Conservation (phyloP, 2,329 filamentous ascomycete genomes). For the Neonectria faginata region DNA sequence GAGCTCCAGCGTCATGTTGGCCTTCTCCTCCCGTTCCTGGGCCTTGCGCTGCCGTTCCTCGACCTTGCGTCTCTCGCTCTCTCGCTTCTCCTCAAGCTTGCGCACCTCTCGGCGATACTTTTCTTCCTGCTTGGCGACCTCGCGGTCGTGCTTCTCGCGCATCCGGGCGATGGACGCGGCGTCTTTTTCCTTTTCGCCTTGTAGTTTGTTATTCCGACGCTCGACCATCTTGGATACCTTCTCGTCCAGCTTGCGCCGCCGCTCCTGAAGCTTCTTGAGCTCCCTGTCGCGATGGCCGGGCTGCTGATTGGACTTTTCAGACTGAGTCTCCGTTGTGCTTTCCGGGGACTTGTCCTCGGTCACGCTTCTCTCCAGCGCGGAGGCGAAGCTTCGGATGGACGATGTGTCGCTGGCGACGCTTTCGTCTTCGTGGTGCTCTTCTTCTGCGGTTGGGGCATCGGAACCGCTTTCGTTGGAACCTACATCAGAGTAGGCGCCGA, state of each 20-base stretch:
- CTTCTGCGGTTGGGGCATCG: slow-evolving; percentile 37
- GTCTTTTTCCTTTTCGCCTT: slow-evolving; percentile 63
- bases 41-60: slow-evolving; percentile 63
- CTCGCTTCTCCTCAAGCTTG: slow-evolving; percentile 73
- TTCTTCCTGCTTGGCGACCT: slow-evolving; percentile 74
- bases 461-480: slow-evolving; percentile 44
- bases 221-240: slow-evolving; percentile 69
- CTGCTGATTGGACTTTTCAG: slow-evolving; percentile 47
- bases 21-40: slow-evolving; percentile 65
- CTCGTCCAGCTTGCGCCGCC: slow-evolving; percentile 71
- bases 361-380: slow-evolving; percentile 56
- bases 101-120: slow-evolving; percentile 73
- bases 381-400: slow-evolving; percentile 62
- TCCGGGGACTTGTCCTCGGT: slow-evolving; percentile 45
- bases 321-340: slow-evolving; percentile 47
- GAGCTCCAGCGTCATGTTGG: slow-evolving; percentile 63
- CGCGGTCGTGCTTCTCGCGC: slow-evolving; percentile 71
- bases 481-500: slow-evolving; percentile 45
- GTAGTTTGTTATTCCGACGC: slow-evolving; percentile 57
- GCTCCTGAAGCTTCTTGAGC: slow-evolving; percentile 71
- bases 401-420: slow-evolving; percentile 57
- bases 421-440: slow-evolving; percentile 44
- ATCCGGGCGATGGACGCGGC: slow-evolving; percentile 65
- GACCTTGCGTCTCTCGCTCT: slow-evolving; percentile 71
- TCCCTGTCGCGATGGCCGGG: slow-evolving; percentile 66